These are phyloP conservation scores for Rhodotorula toruloides DNA, from an alignment of 768 basidiomycete species.

Conservation along the genomic window DNA sequence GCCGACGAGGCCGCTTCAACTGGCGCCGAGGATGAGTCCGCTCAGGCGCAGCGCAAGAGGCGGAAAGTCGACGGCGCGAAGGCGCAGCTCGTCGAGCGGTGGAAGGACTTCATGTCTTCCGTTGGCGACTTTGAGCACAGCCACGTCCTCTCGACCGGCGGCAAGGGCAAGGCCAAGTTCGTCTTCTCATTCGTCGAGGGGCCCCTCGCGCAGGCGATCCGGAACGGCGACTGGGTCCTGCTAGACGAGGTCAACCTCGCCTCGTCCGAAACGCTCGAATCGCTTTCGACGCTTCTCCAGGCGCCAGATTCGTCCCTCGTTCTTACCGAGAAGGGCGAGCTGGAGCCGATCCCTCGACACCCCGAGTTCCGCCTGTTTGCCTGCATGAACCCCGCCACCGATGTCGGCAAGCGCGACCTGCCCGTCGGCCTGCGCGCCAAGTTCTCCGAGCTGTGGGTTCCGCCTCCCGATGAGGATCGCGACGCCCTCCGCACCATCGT, in stretches of 20 bases:
- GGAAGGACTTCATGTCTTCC: slow-evolving; percentile 63
- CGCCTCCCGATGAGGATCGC: slow-evolving; percentile 84
- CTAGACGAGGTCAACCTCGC: slow-evolving; percentile 96
- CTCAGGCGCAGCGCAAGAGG: slow-evolving; percentile 41
- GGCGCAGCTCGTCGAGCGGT: slow-evolving; percentile 48
- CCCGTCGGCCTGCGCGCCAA: slow-evolving; percentile 81
- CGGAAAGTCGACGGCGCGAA: slow-evolving; percentile 31
- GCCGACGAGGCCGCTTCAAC: not conserved
- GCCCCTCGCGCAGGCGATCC: slow-evolving; percentile 82
- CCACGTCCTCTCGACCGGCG: slow-evolving; percentile 57
- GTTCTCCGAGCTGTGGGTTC: slow-evolving; percentile 93
- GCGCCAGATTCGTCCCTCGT: slow-evolving; percentile 83
- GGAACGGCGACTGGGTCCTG: slow-evolving; percentile 85
- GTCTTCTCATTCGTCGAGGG: slow-evolving; percentile 95
- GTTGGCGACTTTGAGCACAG: slow-evolving; percentile 79
- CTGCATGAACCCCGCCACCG: slow-evolving; percentile 99
- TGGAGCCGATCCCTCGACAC: slow-evolving; percentile 84
- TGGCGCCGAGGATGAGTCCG: not conserved
- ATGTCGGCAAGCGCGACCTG: slow-evolving; percentile 95
- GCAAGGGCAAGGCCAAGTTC: slow-evolving; percentile 70
- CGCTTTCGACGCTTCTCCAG: slow-evolving; percentile 78
- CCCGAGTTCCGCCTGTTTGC: slow-evolving; percentile 94
- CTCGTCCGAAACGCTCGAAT: slow-evolving; percentile 87
- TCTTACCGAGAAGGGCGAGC: slow-evolving; percentile 82
- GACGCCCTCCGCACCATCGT: slow-evolving; percentile 85